Evolutionary conservation across 805 yeast genomes (phyloP).

Genomic region (Wickerhamiella azymoides): DNA sequence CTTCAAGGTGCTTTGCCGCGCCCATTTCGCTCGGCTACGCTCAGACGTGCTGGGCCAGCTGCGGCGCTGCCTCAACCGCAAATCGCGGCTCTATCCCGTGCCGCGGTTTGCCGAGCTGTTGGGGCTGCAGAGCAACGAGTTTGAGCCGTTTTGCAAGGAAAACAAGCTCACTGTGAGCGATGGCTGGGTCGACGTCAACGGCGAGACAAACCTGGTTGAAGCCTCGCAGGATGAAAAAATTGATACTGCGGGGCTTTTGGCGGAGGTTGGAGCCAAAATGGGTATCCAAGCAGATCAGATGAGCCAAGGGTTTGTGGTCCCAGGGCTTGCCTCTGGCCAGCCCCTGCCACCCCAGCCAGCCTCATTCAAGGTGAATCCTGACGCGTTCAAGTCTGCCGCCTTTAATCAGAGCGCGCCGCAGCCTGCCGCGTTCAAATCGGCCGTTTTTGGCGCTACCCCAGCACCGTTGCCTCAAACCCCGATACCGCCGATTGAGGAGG

Average conservation of each 20-base stretch:
- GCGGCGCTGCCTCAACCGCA: constrained; percentile 51
- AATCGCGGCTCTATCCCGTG: constrained; percentile 42
- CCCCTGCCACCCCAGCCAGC: not conserved
- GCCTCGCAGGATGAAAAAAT: not conserved
- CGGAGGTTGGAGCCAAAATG: too few species aligned
- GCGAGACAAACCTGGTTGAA: not conserved
- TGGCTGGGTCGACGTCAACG: constrained; percentile 13
- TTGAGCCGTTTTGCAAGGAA: constrained; percentile 41
- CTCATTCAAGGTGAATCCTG: not conserved
- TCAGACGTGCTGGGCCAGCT: constrained; percentile 58
- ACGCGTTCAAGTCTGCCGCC: too few species aligned
- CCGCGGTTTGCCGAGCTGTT: constrained; percentile 35
- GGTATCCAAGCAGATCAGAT: too few species aligned
- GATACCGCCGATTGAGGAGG: not conserved
- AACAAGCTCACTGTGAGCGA: constrained; percentile 2
- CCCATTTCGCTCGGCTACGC: constrained; percentile 65
- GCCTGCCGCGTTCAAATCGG: not conserved
- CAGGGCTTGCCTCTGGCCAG: too few species aligned
- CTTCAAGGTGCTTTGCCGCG: constrained; percentile 61
- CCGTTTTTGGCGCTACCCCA: not conserved
- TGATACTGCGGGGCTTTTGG: not conserved
- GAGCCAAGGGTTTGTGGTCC: too few species aligned
- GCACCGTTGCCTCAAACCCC: not conserved
- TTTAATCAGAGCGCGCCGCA: too few species aligned
- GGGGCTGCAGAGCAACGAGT: constrained; percentile 51